Evolutionary conservation across 148 eudicot genomes (phyloP).

Genomic region (Cornus kousa): DNA sequence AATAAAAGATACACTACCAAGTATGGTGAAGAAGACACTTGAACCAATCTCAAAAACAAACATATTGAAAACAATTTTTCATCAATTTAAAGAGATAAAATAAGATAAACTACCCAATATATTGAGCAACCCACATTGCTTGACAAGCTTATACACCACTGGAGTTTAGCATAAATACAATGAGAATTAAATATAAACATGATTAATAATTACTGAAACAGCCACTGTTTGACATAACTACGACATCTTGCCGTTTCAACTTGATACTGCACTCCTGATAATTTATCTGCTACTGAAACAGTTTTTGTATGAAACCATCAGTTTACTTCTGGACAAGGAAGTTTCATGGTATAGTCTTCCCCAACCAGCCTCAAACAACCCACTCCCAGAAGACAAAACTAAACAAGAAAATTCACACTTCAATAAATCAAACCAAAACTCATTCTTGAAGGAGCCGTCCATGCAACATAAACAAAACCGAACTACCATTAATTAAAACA

Average conservation of each 20-base stretch:
- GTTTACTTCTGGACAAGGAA: background rate
- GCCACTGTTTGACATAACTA: background rate
- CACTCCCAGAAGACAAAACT: background rate
- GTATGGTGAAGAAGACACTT: too few relatives aligned
- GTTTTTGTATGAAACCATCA: background rate
- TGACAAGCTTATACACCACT: background rate
- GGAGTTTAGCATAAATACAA: background rate
- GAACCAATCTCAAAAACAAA: too few relatives aligned
- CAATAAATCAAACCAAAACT: conserved; percentile 46
- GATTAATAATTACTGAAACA: background rate
- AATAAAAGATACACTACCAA: too few relatives aligned
- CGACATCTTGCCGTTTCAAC: background rate
- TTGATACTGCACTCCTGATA: conserved; percentile 1
- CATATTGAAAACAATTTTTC: too few relatives aligned
- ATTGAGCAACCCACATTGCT: background rate
- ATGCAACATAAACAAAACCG: conserved; percentile 7
- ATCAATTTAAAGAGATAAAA: background rate
- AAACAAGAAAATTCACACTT: conserved; percentile 16
- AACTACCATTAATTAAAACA: conserved; percentile 5
- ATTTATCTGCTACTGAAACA: background rate
- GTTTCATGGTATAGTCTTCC: background rate
- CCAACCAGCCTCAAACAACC: conserved; percentile 1
- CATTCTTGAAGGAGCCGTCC: conserved; percentile 35
- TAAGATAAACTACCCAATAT: too few relatives aligned
- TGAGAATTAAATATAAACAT: background rate